These are phyloP conservation scores for Candida boleticola DNA, from an alignment of 805 yeast species.

Conservation along the genomic window DNA sequence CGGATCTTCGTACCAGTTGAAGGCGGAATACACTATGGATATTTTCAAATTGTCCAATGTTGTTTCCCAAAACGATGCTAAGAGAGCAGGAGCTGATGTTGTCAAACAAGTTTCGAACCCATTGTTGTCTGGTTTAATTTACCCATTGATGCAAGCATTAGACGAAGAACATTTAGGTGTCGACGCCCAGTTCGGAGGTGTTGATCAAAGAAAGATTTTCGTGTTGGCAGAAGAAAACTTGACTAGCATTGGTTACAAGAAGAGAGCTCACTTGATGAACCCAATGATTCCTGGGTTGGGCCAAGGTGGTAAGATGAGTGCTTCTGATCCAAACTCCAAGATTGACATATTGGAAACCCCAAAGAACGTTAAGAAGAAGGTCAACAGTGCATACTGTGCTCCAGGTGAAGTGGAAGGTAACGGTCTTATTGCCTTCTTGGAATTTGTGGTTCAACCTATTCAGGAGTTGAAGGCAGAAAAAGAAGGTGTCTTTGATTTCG, in stretches of 20 bases:
- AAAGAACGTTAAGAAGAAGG: slow-evolving; percentile 82
- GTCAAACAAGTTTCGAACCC: slow-evolving; percentile 97
- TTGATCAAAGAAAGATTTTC: slow-evolving; percentile 96
- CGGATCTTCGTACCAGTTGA: slow-evolving; percentile 88
- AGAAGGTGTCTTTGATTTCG: slow-evolving; percentile 57
- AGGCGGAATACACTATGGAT: slow-evolving; percentile 81
- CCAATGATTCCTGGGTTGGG: slow-evolving; percentile 97
- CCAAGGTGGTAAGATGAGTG: slow-evolving; percentile 98
- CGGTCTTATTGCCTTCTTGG: slow-evolving; percentile 83
- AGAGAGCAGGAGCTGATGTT: slow-evolving; percentile 99
- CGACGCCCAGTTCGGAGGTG: slow-evolving; percentile 98
- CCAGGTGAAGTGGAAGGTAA: slow-evolving; percentile 90
- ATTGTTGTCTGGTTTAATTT: slow-evolving; percentile 85
- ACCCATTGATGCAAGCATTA: slow-evolving; percentile 98
- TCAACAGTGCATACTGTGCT: slow-evolving; percentile 89
- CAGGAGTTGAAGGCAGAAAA: slow-evolving; percentile 68
- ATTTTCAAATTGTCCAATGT: slow-evolving; percentile 78
- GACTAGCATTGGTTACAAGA: slow-evolving; percentile 84
- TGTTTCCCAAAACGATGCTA: slow-evolving; percentile 93
- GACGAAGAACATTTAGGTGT: slow-evolving; percentile 88
- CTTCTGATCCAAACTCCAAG: slow-evolving; percentile 97
- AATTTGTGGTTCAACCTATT: slow-evolving; percentile 82
- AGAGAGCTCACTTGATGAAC: slow-evolving; percentile 98
- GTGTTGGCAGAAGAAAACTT: slow-evolving; percentile 95
- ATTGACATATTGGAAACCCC: slow-evolving; percentile 92